These are phyloP conservation scores for Entonaema liquescens DNA, from an alignment of 495 filamentous ascomycete species.

Conservation along the genomic window DNA sequence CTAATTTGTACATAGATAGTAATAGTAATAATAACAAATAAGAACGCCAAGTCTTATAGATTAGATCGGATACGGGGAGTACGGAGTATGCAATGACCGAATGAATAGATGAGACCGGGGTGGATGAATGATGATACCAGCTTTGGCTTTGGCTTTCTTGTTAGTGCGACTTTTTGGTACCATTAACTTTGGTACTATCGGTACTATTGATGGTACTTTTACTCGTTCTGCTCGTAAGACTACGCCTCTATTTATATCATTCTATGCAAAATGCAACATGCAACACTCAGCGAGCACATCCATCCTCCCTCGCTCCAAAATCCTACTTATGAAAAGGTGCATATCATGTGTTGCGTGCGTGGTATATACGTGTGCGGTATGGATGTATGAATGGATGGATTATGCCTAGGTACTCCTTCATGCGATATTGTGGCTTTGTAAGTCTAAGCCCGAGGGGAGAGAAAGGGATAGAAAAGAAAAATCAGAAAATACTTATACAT, in stretches of 20 bases:
- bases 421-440: conserved; percentile 24
- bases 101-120: neutral
- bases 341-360: neutral
- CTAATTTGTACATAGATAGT: neutral
- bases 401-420: conserved; percentile 15
- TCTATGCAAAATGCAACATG: neutral
- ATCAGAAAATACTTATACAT: neutral
- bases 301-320: conserved; percentile 6
- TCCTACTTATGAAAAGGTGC: conserved; percentile 3
- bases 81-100: conserved; percentile 27
- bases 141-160: conserved; percentile 7
- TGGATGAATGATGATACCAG: conserved; percentile 27
- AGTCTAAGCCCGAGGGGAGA: conserved; percentile 20
- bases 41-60: conserved; percentile 32
- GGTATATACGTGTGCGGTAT: neutral
- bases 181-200: neutral
- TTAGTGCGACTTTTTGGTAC: neutral
- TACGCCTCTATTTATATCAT: conserved; percentile 31
- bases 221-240: too few species aligned
- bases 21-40: conserved; percentile 17
- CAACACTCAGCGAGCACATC: neutral
- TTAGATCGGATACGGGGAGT: conserved; percentile 37
- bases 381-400: neutral
- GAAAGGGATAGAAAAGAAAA: conserved; percentile 9
- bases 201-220: too few species aligned